These are phyloP conservation scores for Populus hybrid DNA, from an alignment of 441 rosid species.

Conservation along the genomic window DNA sequence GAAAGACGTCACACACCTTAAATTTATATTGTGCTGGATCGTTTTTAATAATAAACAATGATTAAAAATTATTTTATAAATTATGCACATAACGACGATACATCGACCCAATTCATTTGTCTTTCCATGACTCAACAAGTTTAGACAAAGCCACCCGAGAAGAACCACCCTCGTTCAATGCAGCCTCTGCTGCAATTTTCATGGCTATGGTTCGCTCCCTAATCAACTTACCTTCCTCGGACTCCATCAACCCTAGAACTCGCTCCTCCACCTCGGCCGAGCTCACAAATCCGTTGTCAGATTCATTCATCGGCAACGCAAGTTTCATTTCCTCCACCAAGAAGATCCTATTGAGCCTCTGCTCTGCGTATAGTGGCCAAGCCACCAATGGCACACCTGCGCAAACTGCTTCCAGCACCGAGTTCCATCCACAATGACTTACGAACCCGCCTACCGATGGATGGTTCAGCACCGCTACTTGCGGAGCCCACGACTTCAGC, in stretches of 20 bases:
- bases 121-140: constrained; percentile 20
- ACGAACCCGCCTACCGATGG: constrained; percentile 37
- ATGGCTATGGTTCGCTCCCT: constrained; percentile 13
- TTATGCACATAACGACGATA: too few species aligned
- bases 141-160: constrained; percentile 4
- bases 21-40: too few species aligned
- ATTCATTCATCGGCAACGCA: constrained; percentile 27
- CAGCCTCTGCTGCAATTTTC: constrained; percentile 8
- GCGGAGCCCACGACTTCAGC: constrained; percentile 42
- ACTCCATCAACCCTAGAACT: constrained; percentile 36
- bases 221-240: constrained; percentile 14
- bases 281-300: constrained; percentile 26
- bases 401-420: constrained; percentile 32
- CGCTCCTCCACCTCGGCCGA: constrained; percentile 37
- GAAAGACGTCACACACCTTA: too few species aligned
- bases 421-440: constrained; percentile 47
- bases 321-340: constrained; percentile 42
- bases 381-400: constrained; percentile 44
- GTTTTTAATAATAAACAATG: too few species aligned
- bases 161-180: constrained; percentile 14
- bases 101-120: background rate
- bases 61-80: too few species aligned
- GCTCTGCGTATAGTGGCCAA: constrained; percentile 46
- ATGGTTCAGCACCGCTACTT: constrained; percentile 29
- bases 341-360: constrained; percentile 23